phyloP scores from a whole-genome alignment of 768 basidiomycete species.

The Lactarius sp. region DNA sequence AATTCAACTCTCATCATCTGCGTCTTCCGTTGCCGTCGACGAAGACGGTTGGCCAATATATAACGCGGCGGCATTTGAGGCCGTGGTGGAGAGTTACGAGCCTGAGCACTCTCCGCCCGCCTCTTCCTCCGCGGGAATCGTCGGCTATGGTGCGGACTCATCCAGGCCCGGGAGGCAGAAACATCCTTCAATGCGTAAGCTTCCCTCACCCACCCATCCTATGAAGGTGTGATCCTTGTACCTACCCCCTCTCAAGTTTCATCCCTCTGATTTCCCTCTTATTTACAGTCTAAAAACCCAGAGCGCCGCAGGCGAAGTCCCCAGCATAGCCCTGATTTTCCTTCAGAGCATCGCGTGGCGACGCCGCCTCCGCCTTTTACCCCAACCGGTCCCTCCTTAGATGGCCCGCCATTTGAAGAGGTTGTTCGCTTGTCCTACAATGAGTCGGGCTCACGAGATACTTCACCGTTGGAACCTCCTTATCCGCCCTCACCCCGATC shows the following conservation, averaged over 20 bases:
- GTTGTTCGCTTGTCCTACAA: slow-evolving; percentile 27
- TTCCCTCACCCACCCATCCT: neutral
- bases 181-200: neutral
- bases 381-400: slow-evolving; percentile 34
- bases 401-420: slow-evolving; percentile 38
- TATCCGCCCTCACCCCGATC: slow-evolving; percentile 1
- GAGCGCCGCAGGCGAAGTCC: slow-evolving; percentile 3
- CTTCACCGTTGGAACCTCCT: slow-evolving; percentile 26
- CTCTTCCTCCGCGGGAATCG: slow-evolving; percentile 13
- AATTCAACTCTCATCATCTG: slow-evolving; percentile 6
- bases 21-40: neutral
- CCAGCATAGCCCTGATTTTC: neutral
- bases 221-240: slow-evolving; percentile 10
- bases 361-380: slow-evolving; percentile 41
- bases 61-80: slow-evolving; percentile 17
- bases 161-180: neutral
- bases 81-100: slow-evolving; percentile 7
- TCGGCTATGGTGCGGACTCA: neutral
- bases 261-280: neutral
- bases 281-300: neutral
- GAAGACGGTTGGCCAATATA: slow-evolving; percentile 21
- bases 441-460: slow-evolving; percentile 25
- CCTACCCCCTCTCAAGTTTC: neutral
- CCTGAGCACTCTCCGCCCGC: neutral
- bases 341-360: slow-evolving; percentile 6